Evolutionary conservation across 1,139 yeast species (phyloP), one percentile per base, ranked within the genome.

Genomic region (Debaryomyces singareniensis): DNA sequence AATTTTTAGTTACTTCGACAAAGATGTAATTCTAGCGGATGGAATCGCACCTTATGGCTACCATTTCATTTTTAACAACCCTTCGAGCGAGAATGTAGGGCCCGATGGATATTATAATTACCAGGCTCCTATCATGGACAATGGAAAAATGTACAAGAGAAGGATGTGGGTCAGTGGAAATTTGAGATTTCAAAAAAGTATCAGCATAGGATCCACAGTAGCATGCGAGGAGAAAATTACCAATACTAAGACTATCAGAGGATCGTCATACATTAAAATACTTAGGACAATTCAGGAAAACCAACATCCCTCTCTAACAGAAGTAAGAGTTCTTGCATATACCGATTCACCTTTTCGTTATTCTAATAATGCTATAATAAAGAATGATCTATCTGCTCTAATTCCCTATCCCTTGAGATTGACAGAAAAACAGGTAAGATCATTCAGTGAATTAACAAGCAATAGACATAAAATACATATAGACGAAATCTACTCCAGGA

Each of bases 151-250:
- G 1, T 85, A 62, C 47, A 56, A 57, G 15, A 60, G 93, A 36
- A 60, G 96, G 21, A 71, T 89, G 76, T 89, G 96, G 96, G 78
- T 73, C 0, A 76, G 78, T 24, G 96, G 96, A 1, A 52, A 64
- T 15, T 55, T 85, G 16, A 54, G 53, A 4, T 68, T 71, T 47
- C 44, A 49, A 44, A 30, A 33, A 2, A 36, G 63, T 0, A 37
- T 76, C 3, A 29, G 26, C 6, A 50, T 66, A 20, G 67, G 69
- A 5, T 49, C 51, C 11, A 34, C 31, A 4, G 43, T 69, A 10
- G 33, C 35, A 2, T 76, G 85, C 41, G 40, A 41, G 4, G 91
- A 81, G 42, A 51, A 35, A 1, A 48, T 77, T 2, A 44, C 42
- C 3, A 48, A 52, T 5, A 61, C 66, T 4, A 52, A 69, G 33